Base-by-base conservation (phyloP, 202 grass and related monocot genomes). In the Miscanthus sacchariflorus region DNA sequence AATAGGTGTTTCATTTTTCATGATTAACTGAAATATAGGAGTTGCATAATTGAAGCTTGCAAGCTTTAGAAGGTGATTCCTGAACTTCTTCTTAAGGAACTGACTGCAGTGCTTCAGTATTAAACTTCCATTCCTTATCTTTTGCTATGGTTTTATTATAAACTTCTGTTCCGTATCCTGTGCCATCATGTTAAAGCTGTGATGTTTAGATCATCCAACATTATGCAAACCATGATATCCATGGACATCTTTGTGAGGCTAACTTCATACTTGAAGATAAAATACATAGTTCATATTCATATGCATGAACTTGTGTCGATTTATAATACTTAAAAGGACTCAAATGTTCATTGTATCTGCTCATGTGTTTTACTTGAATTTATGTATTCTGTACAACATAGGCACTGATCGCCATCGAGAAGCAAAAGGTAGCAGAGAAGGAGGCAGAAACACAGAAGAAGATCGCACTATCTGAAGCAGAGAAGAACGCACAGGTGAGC, bases 361-460 rank as follows among this genome's bases (percentile, higher is more conserved):
- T 52, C 7, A 25, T 44, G 74, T 52, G 23, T 87, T 76, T 81
- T 39, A 74, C 68, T 89, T 44, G 45, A 81, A 63, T 21, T 4
- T 73, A 66, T 80, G n/a, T 65, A 36, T 59, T 69, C 1, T 85
- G 27, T 87, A 39, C 19, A 21, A 69, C 23, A 9, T 81, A 99
- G 97, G 97, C 90, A 56, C 85, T 99, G 46, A 92, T 99, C 2
- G 94, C 95, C 18, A 97, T 99, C 1, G 95, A 99, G 87, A 99
- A 92, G 80, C 97, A 99, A 88, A 99, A 97, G 80, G 97, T 99
- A 43, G 93, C 90, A 72, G 97, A 99, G 80, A 99, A 97, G 88
- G 97, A 99, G 68, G 97, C 95, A 4, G 97, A 99, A 86, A 99
- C 97, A 46, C 95, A 99, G 73, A 97, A 95, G 87, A 99, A 97